Conservation (phyloP, 495 filamentous ascomycete species). For the Jackrogersella minutella region DNA sequence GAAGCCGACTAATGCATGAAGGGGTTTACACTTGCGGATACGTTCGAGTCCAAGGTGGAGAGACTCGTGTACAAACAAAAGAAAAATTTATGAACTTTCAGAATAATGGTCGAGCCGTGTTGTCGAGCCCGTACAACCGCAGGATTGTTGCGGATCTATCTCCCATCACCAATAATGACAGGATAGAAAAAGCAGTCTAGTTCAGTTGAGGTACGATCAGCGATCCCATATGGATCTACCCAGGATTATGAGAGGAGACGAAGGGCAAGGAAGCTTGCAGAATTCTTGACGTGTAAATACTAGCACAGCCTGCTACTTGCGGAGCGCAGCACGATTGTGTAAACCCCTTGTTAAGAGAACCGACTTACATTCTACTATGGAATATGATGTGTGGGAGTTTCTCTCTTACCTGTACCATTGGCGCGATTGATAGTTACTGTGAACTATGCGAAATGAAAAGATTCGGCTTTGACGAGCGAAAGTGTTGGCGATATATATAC, state of each 20-base stretch:
- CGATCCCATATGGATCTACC: background rate
- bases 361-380: conserved; percentile 9
- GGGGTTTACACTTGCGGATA: conserved; percentile 14
- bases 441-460: background rate
- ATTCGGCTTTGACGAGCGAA: too few relatives aligned
- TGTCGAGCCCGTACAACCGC: background rate
- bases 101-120: conserved; percentile 26
- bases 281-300: conserved; percentile 28
- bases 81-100: conserved; percentile 24
- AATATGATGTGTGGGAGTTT: background rate
- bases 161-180: background rate
- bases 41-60: conserved; percentile 10
- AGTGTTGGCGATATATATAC: too few relatives aligned
- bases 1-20: conserved; percentile 19
- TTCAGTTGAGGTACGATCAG: conserved; percentile 7
- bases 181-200: conserved; percentile 12
- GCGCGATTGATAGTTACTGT: background rate
- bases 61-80: conserved; percentile 40
- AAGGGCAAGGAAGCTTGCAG: background rate
- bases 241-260: background rate
- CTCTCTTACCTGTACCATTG: background rate
- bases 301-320: conserved; percentile 6
- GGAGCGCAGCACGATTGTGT: conserved; percentile 19
- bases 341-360: conserved; percentile 4
- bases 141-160: conserved; percentile 15